These are phyloP conservation scores for Globisporangium irregulare DNA, from an alignment of 352 stramenopile genomes.

Conservation along the genomic window DNA sequence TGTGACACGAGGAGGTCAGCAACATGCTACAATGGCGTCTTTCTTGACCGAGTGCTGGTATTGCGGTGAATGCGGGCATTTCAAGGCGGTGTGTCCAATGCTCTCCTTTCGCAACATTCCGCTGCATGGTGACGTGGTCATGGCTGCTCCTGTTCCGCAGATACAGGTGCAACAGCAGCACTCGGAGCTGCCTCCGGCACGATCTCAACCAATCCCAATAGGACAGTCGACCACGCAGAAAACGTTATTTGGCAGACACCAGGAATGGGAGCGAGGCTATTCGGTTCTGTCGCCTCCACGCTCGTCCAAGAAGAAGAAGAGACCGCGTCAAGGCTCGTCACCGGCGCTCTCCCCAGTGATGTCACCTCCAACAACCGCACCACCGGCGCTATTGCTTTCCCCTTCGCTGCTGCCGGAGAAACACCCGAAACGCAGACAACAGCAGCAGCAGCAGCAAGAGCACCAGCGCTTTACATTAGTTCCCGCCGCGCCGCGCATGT, in stretches of 20 bases:
- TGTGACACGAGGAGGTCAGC: not conserved
- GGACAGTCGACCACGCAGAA: constrained; percentile 13
- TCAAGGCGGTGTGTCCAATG: constrained; percentile 74
- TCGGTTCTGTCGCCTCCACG: constrained; percentile 23
- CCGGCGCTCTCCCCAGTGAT: constrained; percentile 27
- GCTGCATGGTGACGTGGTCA: constrained; percentile 18
- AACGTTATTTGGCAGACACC: constrained; percentile 24
- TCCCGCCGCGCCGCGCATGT: constrained; percentile 24
- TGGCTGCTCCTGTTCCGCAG: not conserved
- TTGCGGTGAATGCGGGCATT: constrained; percentile 66
- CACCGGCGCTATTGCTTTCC: constrained; percentile 24
- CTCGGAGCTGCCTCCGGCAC: not conserved
- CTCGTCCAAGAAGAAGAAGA: constrained; percentile 62
- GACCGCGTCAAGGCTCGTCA: constrained; percentile 41
- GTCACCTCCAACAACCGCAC: constrained; percentile 16
- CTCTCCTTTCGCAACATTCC: constrained; percentile 56
- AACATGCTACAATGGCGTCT: constrained; percentile 16
- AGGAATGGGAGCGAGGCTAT: constrained; percentile 34
- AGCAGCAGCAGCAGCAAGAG: constrained; percentile 30
- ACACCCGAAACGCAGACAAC: constrained; percentile 27
- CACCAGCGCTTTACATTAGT: constrained; percentile 27
- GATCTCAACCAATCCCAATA: constrained; percentile 8
- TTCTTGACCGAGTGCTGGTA: constrained; percentile 72
- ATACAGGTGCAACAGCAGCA: not conserved
- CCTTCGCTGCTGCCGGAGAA: constrained; percentile 30